These are phyloP conservation scores for Areca catechu DNA, from an alignment of 176 grass and related monocot genomes.

Conservation along the genomic window DNA sequence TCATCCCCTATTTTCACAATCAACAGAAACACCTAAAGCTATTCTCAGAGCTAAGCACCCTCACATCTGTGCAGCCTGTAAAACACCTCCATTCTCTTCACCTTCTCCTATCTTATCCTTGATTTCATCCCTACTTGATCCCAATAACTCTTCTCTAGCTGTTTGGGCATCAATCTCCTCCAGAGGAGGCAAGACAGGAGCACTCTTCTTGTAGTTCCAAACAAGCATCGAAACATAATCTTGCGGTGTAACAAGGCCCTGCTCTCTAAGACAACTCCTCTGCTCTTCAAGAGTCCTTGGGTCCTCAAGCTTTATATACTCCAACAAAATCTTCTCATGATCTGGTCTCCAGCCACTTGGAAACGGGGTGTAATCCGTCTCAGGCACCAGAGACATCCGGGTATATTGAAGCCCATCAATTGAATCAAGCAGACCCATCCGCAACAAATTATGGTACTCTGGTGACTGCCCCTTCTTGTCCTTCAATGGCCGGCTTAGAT, in stretches of 20 bases:
- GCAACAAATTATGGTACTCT: constrained; percentile 86
- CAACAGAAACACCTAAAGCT: too few relatives aligned
- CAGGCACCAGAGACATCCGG: constrained; percentile 94
- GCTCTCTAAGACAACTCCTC: constrained; percentile 49
- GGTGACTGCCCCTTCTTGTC: constrained; percentile 94
- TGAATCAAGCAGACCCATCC: constrained; percentile 88
- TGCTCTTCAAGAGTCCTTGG: constrained; percentile 59
- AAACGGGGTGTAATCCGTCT: constrained; percentile 75
- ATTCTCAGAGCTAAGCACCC: too few relatives aligned
- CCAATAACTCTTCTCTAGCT: constrained; percentile 34
- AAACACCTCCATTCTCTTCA: constrained; percentile 16
- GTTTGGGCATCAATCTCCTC: constrained; percentile 30
- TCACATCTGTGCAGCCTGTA: not conserved
- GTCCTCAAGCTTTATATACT: constrained; percentile 81
- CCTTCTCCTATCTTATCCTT: constrained; percentile 19
- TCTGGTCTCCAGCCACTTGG: constrained; percentile 66
- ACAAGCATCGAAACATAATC: constrained; percentile 85
- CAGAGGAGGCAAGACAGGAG: constrained; percentile 37
- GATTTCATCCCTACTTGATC: constrained; percentile 35
- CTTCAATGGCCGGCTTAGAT: constrained; percentile 90
- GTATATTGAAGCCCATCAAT: constrained; percentile 94
- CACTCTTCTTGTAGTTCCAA: constrained; percentile 98
- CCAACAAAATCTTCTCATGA: constrained; percentile 76
- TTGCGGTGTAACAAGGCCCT: constrained; percentile 84
- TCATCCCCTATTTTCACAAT: too few relatives aligned